A percentile compares a stretch with the other conserved stretches of the same genome.
Evolutionary conservation across 2,329 filamentous ascomycete species (phyloP).

Genomic region (Penicillium aurantiogriseum): DNA sequence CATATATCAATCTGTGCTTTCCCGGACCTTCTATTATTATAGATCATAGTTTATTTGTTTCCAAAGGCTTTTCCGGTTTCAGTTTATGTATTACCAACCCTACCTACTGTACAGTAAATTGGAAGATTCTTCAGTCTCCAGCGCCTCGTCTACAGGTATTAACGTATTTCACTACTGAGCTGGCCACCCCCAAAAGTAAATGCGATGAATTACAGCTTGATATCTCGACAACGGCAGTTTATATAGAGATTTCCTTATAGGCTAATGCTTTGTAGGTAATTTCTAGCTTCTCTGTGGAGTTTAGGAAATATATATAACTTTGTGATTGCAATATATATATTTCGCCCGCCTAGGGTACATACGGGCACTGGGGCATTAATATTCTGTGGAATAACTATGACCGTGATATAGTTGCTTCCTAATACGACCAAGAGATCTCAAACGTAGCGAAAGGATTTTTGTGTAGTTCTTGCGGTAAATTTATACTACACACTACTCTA

Average conservation of each 20-base stretch:
- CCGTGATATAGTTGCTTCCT: neutral
- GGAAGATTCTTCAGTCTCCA: neutral
- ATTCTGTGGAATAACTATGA: neutral
- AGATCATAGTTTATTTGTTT: neutral
- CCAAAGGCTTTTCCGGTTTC: neutral
- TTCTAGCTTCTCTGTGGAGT: no score
- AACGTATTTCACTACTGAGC: no score
- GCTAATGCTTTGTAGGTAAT: no score
- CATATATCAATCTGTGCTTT: neutral
- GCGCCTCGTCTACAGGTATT: neutral
- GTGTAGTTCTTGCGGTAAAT: neutral
- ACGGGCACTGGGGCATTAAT: neutral
- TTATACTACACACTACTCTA: neutral
- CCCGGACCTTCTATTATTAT: neutral
- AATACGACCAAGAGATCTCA: neutral
- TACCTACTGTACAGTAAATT: neutral
- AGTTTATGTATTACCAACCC: neutral
- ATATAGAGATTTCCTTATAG: no score
- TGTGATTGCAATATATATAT: neutral
- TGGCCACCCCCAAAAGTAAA: no score
- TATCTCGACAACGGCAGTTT: no score
- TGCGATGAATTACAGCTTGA: no score
- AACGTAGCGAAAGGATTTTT: neutral
- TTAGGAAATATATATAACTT: no score
- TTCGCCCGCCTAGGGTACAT: neutral